Base-by-base conservation (phyloP, 1,284 basidiomycete genomes). In the Rhodotorula glutinis region DNA sequence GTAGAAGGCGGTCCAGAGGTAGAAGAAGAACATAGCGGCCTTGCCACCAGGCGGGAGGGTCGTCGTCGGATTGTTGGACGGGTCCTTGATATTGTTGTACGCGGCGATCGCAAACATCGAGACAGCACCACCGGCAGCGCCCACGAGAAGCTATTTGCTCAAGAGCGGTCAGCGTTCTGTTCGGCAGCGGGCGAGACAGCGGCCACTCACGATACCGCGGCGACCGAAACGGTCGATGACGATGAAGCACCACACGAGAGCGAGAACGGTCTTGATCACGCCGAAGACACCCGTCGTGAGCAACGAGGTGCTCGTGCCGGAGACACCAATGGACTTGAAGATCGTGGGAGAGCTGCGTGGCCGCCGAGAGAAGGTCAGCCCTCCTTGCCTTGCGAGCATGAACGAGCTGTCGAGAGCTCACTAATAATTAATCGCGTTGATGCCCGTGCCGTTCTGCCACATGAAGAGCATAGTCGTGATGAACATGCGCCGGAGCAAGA, bases 271-370 rank as follows among this genome's bases (percentile, higher is more conserved):
- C 75, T 79, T 78, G 77, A 81, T 80, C 46, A 82, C 74, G 25
- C 80, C 80, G 70, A 81, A 82, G 38, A 83, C 78, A 38, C 83
- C 83, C n/a, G 83, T 83, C 0, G 82, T 81, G 38, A 83, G 76
- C 7, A 84, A 76, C 4, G 78, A 74, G 4, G 80, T 81, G 23
- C 78, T 81, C 40, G 80, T 81, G 2, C 85, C 84, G 1, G 78
- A 80, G 61, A 87, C 82, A 19, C 85, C 84, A 55, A 88, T 81
- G 25, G 81, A 80, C 29, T 80, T 79, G 78, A 82, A 82, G 60
- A 79, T 75, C 17, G 79, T 79, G 1, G 89, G 89, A 4, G 88
- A 87, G 75, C 19, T 62, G 57, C 44, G n/a, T n/a, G n/a, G n/a
- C n/a, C n/a, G n/a, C n/a, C n/a, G n/a, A n/a, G n/a, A n/a, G n/a